Percentiles rank a stretch among this genome's conserved stretches.
These are phyloP conservation scores for Fusarium sp. DNA, from an alignment of 2,329 filamentous ascomycete species.

Conservation along the genomic window DNA sequence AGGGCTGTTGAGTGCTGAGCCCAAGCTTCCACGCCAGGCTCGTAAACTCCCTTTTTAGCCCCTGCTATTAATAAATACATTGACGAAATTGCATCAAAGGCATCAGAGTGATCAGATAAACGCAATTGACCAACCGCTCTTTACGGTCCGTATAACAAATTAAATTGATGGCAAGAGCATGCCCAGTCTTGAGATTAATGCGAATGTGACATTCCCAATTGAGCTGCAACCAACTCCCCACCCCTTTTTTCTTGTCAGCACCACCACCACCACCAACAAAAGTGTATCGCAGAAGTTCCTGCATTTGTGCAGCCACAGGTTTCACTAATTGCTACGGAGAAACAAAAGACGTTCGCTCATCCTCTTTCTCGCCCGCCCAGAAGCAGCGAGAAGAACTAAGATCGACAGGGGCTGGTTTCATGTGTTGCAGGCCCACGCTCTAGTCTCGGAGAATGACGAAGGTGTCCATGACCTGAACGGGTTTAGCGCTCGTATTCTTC, in stretches of 20 bases:
- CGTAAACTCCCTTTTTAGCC: not conserved
- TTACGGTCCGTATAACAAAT: not conserved
- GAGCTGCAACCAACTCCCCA: not conserved
- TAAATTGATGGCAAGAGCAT: not conserved
- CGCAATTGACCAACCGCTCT: constrained; percentile 8
- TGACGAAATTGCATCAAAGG: constrained; percentile 1
- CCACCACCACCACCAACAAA: constrained; percentile 4
- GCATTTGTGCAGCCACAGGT: not conserved
- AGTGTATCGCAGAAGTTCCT: constrained; percentile 7
- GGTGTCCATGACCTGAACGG: not conserved
- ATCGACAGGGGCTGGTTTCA: constrained; percentile 35
- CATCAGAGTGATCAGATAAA: not conserved
- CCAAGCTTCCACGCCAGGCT: constrained; percentile 2
- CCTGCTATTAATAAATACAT: constrained; percentile 13
- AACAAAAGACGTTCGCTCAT: too few relatives aligned
- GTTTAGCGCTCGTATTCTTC: constrained; percentile 22
- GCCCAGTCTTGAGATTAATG: not conserved
- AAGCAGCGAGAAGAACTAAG: constrained; percentile 17
- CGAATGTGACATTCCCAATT: constrained; percentile 22
- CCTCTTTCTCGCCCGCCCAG: constrained; percentile 1
- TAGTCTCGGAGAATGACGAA: constrained; percentile 6
- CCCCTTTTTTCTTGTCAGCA: not conserved
- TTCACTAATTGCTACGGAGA: not conserved
- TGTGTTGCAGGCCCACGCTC: constrained; percentile 10
- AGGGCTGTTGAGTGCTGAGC: constrained; percentile 10